phyloP scores from a whole-genome alignment of 768 basidiomycete genomes.

The Russula abietina region DNA sequence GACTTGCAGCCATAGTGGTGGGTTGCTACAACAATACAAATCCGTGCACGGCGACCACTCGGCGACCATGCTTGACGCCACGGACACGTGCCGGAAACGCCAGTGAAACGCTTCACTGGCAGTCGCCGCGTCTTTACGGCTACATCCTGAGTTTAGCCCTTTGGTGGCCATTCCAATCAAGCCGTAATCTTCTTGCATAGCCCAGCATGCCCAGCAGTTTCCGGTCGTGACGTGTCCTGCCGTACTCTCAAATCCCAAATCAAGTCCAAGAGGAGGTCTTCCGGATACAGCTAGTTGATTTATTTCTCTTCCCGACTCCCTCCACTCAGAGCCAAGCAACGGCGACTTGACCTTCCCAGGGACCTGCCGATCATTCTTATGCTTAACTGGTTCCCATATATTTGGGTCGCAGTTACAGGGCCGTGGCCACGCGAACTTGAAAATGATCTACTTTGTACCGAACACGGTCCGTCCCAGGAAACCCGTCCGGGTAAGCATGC shows the following conservation, averaged over 20 bases:
- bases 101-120: too few relatives aligned
- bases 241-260: constrained; percentile 1
- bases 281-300: constrained; percentile 15
- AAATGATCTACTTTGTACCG: constrained; percentile 2
- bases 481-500: constrained; percentile 12
- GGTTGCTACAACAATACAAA: not conserved
- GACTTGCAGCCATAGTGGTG: not conserved
- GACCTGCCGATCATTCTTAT: constrained; percentile 16
- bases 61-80: constrained; percentile 16
- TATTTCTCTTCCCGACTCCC: constrained; percentile 2
- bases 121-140: not conserved
- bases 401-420: constrained; percentile 18
- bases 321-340: constrained; percentile 4
- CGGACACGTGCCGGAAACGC: constrained; percentile 13
- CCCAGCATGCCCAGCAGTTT: not conserved
- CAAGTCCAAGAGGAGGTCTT: not conserved
- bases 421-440: constrained; percentile 15
- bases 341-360: constrained; percentile 20
- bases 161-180: not conserved
- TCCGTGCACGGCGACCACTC: constrained; percentile 8
- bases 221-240: not conserved
- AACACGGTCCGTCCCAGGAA: constrained; percentile 12
- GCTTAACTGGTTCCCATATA: constrained; percentile 2
- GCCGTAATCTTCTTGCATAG: constrained; percentile 1
- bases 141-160: not conserved